Evolutionary conservation across 2,329 filamentous ascomycete genomes (phyloP).

Genomic region (Pseudocercospora fuligena): DNA sequence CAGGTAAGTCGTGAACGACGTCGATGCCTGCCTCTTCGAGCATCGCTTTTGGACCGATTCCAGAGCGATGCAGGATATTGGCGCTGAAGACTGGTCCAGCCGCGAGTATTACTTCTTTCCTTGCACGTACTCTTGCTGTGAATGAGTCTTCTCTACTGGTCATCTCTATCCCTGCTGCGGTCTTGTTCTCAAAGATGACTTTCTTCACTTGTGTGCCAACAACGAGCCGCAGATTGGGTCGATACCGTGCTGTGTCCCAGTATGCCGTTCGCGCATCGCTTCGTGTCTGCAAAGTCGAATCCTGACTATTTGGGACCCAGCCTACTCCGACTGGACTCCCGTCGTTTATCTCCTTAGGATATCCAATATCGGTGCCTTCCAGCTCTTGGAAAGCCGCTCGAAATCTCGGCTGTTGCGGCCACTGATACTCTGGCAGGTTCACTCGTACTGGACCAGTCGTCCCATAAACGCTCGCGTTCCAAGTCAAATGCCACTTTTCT

Average conservation of each 20-base stretch:
- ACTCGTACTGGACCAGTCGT: conserved; percentile 19
- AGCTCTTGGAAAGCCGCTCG: conserved; percentile 14
- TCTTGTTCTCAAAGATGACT: conserved; percentile 8
- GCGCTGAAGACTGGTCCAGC: conserved; percentile 62
- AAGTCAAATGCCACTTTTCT: conserved; percentile 28
- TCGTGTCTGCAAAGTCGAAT: conserved; percentile 41
- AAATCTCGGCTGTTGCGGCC: conserved; percentile 17
- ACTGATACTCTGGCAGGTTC: conserved; percentile 19
- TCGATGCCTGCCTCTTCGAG: conserved; percentile 49
- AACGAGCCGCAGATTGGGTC: conserved; percentile 36
- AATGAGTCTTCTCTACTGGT: conserved; percentile 10
- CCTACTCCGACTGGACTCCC: conserved; percentile 42
- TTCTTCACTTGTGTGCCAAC: conserved; percentile 14
- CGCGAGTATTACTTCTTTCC: conserved; percentile 60
- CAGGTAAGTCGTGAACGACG: conserved; percentile 47
- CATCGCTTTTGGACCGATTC: conserved; percentile 56
- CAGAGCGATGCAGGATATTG: conserved; percentile 63
- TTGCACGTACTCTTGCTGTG: conserved; percentile 18
- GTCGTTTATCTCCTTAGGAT: conserved; percentile 26
- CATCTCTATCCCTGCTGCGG: conserved; percentile 13
- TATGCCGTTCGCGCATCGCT: conserved; percentile 40
- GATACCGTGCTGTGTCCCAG: conserved; percentile 38
- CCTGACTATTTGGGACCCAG: conserved; percentile 44
- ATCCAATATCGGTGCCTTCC: conserved; percentile 21
- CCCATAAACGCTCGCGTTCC: conserved; percentile 19